These are phyloP conservation scores for Lactarius evosmus DNA, from an alignment of 768 basidiomycete species.

Conservation along the genomic window DNA sequence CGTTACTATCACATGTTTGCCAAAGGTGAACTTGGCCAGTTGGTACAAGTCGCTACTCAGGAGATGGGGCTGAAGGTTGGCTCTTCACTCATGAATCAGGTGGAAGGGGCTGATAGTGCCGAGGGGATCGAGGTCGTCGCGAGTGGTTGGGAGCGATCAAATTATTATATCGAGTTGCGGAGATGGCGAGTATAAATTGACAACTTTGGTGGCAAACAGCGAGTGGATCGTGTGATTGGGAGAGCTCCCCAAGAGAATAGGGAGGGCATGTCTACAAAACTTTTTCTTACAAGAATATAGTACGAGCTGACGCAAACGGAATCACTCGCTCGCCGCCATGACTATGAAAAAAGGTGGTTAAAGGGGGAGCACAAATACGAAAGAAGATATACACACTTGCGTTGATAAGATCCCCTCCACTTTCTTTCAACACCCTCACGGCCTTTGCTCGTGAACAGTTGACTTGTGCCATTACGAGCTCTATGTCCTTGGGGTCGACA, in stretches of 20 bases:
- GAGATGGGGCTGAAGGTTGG: constrained; percentile 56
- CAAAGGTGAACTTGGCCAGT: constrained; percentile 64
- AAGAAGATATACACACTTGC: constrained; percentile 66
- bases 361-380: neutral
- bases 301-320: constrained; percentile 34
- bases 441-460: constrained; percentile 91
- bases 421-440: constrained; percentile 84
- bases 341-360: constrained; percentile 44
- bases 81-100: constrained; percentile 24
- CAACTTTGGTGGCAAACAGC: constrained; percentile 9
- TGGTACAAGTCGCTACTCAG: constrained; percentile 61
- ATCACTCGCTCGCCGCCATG: constrained; percentile 90
- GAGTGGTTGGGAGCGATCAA: constrained; percentile 85
- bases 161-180: constrained; percentile 77
- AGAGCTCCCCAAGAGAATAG: neutral
- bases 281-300: constrained; percentile 22
- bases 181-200: constrained; percentile 46
- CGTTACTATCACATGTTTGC: constrained; percentile 97
- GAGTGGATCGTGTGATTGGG: neutral
- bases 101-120: constrained; percentile 12
- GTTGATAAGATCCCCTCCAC: constrained; percentile 92
- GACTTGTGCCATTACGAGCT: constrained; percentile 89
- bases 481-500: constrained; percentile 91
- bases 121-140: constrained; percentile 64
- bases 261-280: constrained; percentile 14